Base-by-base conservation (phyloP, 176 grass and related monocot species). In the Zizania latifolia region DNA sequence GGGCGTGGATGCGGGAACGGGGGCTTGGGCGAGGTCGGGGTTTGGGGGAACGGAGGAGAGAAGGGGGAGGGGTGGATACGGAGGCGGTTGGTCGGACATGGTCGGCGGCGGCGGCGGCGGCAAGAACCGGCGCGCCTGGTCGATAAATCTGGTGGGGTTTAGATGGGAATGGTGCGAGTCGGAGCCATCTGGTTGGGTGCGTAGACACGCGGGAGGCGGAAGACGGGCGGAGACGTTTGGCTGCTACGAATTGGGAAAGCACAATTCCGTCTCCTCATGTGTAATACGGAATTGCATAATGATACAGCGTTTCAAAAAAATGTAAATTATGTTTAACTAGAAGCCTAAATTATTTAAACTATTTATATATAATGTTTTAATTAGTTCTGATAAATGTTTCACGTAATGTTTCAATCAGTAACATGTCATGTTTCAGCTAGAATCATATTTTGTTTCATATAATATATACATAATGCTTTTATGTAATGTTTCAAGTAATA, bases 11-110 rank as follows among this genome's bases (percentile, higher is more conserved):
- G 45, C 14, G 7, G 58, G 48, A 43, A n/a, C 53, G 14, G 82
- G 58, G 32, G 26, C 33, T 11, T 74, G 72, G 40, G 58, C 72
- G 41, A 74, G 68, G 74, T 45, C 83, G 72, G 88, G 58, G 35
- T 82, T 80, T 33, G 70, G 41, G 44, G 80, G 70, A 76, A 80
- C 70, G 58, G 82, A 68, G 57, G 77, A 60, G 62, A 65, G 27
- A 46, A 68, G n/a, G 14, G 93, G 74, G 41, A 84, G 46, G 55
- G 81, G 34, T 2, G 67, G 33, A 32, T 77, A 64, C 59, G 78
- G 69, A n/a, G 23, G 86, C 17, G 74, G 33, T 76, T 89, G 86
- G 68, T 96, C 83, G 15, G 83, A 74, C 86, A 91, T 94, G 68
- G 44, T 86, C 40, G 54, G 67, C 77, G 71, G 72, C 76, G 36